These are phyloP conservation scores for Taphrina deformans DNA, from an alignment of 1,139 yeast genomes.

Conservation along the genomic window DNA sequence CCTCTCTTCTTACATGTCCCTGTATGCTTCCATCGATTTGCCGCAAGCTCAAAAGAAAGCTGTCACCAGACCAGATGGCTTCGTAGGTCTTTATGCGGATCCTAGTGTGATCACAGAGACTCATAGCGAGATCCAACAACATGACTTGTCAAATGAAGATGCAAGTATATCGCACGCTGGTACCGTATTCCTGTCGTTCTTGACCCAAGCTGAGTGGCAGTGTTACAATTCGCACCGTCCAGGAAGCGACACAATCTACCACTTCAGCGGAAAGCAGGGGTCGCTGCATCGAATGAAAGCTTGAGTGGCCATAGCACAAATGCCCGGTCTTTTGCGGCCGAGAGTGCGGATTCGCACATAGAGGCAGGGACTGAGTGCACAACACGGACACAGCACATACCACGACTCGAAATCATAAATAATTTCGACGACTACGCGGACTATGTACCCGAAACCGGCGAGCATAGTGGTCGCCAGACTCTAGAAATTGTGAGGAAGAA, in stretches of 20 bases:
- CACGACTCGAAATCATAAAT: conserved; percentile 7
- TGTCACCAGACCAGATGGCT: neutral
- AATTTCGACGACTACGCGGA: conserved; percentile 14
- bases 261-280: neutral
- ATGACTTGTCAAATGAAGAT: neutral
- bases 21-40: conserved; percentile 3
- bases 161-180: conserved; percentile 7
- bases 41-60: neutral
- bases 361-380: neutral
- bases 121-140: neutral
- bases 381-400: conserved; percentile 9
- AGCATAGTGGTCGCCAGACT: neutral
- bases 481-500: neutral
- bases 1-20: conserved; percentile 36
- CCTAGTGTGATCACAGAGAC: neutral
- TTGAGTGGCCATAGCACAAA: neutral
- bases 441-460: neutral
- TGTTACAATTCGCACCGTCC: conserved; percentile 15
- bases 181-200: neutral
- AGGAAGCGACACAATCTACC: neutral
- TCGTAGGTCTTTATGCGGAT: conserved; percentile 13
- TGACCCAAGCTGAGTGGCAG: conserved; percentile 9
- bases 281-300: neutral
- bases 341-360: neutral
- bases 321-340: no score